phyloP scores from a whole-genome alignment of 768 basidiomycete genomes.

The Clitopilus passeckerianus region DNA sequence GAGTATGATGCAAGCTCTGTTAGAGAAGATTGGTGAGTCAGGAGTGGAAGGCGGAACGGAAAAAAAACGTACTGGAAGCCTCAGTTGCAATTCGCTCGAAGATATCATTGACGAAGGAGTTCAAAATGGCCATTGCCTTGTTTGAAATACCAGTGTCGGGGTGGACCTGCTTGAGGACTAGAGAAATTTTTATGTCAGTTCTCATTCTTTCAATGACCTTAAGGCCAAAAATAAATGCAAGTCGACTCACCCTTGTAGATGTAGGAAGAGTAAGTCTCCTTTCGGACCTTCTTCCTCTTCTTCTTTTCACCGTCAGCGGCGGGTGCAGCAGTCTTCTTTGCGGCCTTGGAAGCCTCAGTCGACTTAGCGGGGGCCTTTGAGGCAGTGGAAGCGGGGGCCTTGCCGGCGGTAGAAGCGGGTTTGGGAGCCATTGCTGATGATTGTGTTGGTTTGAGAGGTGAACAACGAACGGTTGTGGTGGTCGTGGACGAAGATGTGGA shows the following conservation, averaged over 20 bases:
- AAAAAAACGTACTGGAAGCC: slow-evolving; percentile 63
- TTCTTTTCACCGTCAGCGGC: slow-evolving; percentile 77
- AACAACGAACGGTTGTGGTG: slow-evolving; percentile 22
- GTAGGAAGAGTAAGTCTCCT: slow-evolving; percentile 93
- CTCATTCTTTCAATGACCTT: not conserved
- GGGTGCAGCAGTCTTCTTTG: slow-evolving; percentile 71
- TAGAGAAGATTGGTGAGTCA: slow-evolving; percentile 1
- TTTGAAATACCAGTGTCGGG: slow-evolving; percentile 99
- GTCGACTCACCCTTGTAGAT: slow-evolving; percentile 78
- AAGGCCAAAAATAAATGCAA: not conserved
- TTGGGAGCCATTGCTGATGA: slow-evolving; percentile 64
- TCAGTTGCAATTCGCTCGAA: slow-evolving; percentile 90
- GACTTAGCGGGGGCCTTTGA: slow-evolving; percentile 71
- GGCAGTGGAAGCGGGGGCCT: slow-evolving; percentile 63
- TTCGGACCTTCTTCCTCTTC: slow-evolving; percentile 81
- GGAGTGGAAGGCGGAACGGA: not conserved
- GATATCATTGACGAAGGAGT: slow-evolving; percentile 92
- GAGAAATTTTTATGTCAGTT: not conserved
- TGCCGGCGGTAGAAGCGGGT: slow-evolving; percentile 79
- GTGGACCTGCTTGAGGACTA: slow-evolving; percentile 95
- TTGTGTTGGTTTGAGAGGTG: slow-evolving; percentile 5
- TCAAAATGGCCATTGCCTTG: slow-evolving; percentile 91
- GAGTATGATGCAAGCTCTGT: slow-evolving; percentile 95
- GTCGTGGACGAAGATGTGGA: slow-evolving; percentile 21
- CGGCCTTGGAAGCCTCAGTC: slow-evolving; percentile 62